Base-by-base conservation (phyloP, 2,329 filamentous ascomycete species). In the Aspergillus ochraceus region DNA sequence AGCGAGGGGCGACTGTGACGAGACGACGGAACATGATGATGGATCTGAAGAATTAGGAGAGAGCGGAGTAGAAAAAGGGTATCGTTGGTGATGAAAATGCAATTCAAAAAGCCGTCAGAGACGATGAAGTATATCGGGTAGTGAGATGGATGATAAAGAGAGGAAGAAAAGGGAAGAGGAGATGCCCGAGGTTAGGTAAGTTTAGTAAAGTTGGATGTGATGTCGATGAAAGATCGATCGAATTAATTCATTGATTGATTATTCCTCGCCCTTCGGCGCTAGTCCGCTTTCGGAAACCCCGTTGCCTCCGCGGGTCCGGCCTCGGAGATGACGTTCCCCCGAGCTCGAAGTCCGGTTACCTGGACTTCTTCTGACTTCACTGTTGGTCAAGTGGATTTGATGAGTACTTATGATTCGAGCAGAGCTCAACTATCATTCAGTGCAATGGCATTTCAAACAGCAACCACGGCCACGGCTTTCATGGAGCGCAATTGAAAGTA, bases 1-100 rank as follows among this genome's bases (percentile, higher is more conserved):
- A 77, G 68, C 81, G 82, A 63, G 85, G 84, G 52, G 79, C 80
- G 68, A 79, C 77, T 64, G 83, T 77, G 71, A 83, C 74, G 64
- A 83, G 78, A 78, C 85, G 81, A 70, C 80, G 82, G 75, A 87
- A 85, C 84, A 87, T 87, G 47, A 49, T 60, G 29, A 29, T 49
- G 39, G 6, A 24, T 57, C 46, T 50, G 47, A 29, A 29, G 26
- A 29, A 26, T 22, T 46, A 39, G 30, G 36, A 32, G 14, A 32
- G 14, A 26, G 17, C n/a, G 10, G 24, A 30, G 32, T 49, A 10
- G 12, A 47, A 60, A 66, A 29, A n/a, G 64, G 66, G 60, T 63
- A 60, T 49, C 62, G 1, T 17, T 14, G 26, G 26, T 29, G 26
- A 29, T 29, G 36, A n/a, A 9, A n/a, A n/a, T 1, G 6, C 4